A percentile compares a stretch with the other conserved stretches of the same genome.
These are phyloP conservation scores for Dujonia santamariae DNA, from an alignment of 1,139 yeast genomes.

Conservation along the genomic window DNA sequence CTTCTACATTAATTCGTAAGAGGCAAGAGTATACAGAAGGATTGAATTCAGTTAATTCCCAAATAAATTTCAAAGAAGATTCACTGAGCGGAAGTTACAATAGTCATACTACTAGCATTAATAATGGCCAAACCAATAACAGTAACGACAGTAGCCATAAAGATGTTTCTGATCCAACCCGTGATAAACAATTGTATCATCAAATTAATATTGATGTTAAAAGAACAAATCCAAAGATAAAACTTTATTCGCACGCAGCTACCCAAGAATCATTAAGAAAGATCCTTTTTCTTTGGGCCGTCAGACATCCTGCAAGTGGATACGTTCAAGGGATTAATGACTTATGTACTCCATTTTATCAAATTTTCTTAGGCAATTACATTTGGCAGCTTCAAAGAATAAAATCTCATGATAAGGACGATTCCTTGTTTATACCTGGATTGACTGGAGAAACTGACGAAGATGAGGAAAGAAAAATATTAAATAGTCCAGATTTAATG, in stretches of 20 bases:
- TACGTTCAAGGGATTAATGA: slow-evolving; percentile 99
- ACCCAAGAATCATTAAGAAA: slow-evolving; percentile 80
- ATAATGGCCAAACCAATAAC: slow-evolving; percentile 11
- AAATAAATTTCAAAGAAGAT: slow-evolving; percentile 49
- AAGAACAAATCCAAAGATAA: slow-evolving; percentile 84
- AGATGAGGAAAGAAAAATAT: background rate
- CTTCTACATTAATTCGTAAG: slow-evolving; percentile 66
- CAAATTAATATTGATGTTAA: slow-evolving; percentile 95
- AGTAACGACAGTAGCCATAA: slow-evolving; percentile 30
- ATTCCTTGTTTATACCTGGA: slow-evolving; percentile 37
- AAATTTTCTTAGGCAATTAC: slow-evolving; percentile 77
- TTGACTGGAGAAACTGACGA: slow-evolving; percentile 10
- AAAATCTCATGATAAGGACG: slow-evolving; percentile 15
- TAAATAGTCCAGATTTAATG: slow-evolving; percentile 1
- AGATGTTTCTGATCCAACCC: slow-evolving; percentile 32
- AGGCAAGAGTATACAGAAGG: slow-evolving; percentile 86
- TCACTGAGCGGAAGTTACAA: slow-evolving; percentile 10
- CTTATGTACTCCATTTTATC: slow-evolving; percentile 89
- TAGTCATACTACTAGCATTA: background rate
- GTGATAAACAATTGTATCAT: slow-evolving; percentile 70
- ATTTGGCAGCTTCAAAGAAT: slow-evolving; percentile 43
- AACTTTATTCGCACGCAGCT: slow-evolving; percentile 62
- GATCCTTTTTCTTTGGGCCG: slow-evolving; percentile 90
- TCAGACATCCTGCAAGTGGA: slow-evolving; percentile 97
- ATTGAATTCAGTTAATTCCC: slow-evolving; percentile 25